Conservation (phyloP, 2,329 filamentous ascomycete genomes). For the Apiospora phragmitis region DNA sequence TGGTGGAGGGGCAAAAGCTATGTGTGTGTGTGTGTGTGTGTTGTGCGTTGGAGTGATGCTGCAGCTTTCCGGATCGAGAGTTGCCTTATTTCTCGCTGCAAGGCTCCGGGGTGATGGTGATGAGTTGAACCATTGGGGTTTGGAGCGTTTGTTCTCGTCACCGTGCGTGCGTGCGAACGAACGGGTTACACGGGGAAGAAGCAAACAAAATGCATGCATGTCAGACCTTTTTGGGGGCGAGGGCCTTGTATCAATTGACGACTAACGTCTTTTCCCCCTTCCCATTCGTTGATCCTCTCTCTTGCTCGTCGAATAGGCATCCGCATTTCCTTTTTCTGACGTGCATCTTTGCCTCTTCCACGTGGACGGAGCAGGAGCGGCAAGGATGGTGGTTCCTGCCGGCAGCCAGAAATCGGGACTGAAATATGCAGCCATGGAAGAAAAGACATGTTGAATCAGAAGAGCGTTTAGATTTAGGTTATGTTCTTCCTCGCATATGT, state of each 20-base stretch:
- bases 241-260: background rate
- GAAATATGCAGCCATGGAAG: background rate
- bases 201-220: background rate
- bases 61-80: background rate
- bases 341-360: background rate
- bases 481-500: background rate
- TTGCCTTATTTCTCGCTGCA: background rate
- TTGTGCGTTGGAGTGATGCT: background rate
- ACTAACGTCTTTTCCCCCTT: background rate
- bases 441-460: background rate
- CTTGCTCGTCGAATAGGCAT: background rate
- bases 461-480: background rate
- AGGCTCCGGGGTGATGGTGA: background rate
- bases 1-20: background rate
- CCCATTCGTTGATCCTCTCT: background rate
- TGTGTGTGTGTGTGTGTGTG: background rate
- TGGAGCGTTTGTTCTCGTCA: background rate
- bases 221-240: background rate
- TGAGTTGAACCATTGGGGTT: background rate
- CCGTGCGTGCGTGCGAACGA: background rate
- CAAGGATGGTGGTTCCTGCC: background rate
- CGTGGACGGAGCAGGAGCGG: background rate
- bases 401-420: background rate
- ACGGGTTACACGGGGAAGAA: background rate
- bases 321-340: background rate